Conservation (phyloP, 768 basidiomycete species). For the Hypholoma sublateritium region DNA sequence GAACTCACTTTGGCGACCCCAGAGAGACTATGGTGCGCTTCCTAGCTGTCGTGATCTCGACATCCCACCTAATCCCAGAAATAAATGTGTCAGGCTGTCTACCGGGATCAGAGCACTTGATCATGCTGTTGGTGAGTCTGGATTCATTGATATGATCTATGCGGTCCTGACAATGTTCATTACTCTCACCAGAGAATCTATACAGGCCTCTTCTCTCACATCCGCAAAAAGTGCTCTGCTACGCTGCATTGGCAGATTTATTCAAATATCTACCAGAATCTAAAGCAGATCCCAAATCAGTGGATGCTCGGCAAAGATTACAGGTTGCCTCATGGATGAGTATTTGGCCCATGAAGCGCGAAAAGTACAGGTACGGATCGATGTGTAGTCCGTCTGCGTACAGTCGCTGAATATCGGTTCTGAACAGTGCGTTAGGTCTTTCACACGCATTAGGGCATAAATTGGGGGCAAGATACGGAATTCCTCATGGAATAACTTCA, state of each 20-base stretch:
- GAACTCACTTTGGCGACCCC: slow-evolving; percentile 74
- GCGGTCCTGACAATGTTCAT: background rate
- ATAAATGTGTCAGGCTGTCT: slow-evolving; percentile 52
- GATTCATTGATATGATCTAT: background rate
- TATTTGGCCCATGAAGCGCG: slow-evolving; percentile 62
- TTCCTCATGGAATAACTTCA: slow-evolving; percentile 85
- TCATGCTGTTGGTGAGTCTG: slow-evolving; percentile 65
- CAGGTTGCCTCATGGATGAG: slow-evolving; percentile 83
- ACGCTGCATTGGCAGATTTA: slow-evolving; percentile 66
- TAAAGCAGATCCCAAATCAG: slow-evolving; percentile 54
- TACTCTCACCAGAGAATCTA: slow-evolving; percentile 47
- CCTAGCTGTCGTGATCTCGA: background rate
- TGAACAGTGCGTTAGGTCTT: slow-evolving; percentile 60
- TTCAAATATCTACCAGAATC: slow-evolving; percentile 72
- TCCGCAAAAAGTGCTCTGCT: slow-evolving; percentile 64
- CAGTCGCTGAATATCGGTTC: background rate
- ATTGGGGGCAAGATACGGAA: slow-evolving; percentile 69
- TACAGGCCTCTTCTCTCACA: slow-evolving; percentile 56
- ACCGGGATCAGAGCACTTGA: slow-evolving; percentile 79
- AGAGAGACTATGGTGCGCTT: slow-evolving; percentile 64
- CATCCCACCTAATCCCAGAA: too few species aligned
- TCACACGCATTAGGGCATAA: slow-evolving; percentile 77
- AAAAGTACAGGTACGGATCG: slow-evolving; percentile 48
- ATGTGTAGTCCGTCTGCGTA: background rate
- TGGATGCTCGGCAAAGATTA: slow-evolving; percentile 65